Evolutionary conservation across 2,329 filamentous ascomycete genomes (phyloP).

Genomic region (Raffaelea arxii): DNA sequence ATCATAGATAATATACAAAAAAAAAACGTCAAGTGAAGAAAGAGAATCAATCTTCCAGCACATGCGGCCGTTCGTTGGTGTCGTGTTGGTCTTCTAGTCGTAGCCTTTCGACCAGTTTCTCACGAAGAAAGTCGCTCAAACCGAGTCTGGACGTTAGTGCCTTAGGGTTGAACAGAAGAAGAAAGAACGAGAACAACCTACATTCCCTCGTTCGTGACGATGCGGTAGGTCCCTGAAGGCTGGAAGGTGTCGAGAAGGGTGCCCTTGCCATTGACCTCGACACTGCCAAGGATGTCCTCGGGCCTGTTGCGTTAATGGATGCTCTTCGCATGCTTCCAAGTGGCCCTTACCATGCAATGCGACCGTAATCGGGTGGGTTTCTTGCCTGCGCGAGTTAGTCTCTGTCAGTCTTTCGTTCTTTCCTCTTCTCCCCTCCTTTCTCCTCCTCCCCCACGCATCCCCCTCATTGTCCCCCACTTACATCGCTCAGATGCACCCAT

Average conservation of each 20-base stretch:
- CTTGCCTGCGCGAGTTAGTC: constrained; percentile 23
- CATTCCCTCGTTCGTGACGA: constrained; percentile 58
- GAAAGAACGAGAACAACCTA: constrained; percentile 30
- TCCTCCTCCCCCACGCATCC: too few relatives aligned
- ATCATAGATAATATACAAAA: neutral
- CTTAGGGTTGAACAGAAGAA: constrained; percentile 14
- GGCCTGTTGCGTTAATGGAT: too few relatives aligned
- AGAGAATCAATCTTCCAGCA: constrained; percentile 6
- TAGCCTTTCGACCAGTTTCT: constrained; percentile 43
- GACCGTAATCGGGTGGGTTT: constrained; percentile 56
- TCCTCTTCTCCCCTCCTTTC: too few relatives aligned
- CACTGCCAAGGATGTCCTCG: constrained; percentile 59
- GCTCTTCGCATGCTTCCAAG: too few relatives aligned
- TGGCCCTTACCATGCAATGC: constrained; percentile 55
- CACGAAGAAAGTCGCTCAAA: constrained; percentile 43
- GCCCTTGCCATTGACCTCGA: constrained; percentile 51
- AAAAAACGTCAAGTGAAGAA: neutral
- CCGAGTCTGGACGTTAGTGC: constrained; percentile 30
- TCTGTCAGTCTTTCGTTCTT: neutral
- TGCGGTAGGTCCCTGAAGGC: constrained; percentile 34
- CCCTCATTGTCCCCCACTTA: constrained; percentile 9
- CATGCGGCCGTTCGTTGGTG: constrained; percentile 7
- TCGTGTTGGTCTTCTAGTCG: constrained; percentile 37
- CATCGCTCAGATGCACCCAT: constrained; percentile 55
- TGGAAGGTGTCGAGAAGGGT: constrained; percentile 13